A percentile compares a stretch with the other conserved stretches of the same genome.
Evolutionary conservation across 352 stramenopile species (phyloP).

Genomic region (Aphanomyces euteiches): DNA sequence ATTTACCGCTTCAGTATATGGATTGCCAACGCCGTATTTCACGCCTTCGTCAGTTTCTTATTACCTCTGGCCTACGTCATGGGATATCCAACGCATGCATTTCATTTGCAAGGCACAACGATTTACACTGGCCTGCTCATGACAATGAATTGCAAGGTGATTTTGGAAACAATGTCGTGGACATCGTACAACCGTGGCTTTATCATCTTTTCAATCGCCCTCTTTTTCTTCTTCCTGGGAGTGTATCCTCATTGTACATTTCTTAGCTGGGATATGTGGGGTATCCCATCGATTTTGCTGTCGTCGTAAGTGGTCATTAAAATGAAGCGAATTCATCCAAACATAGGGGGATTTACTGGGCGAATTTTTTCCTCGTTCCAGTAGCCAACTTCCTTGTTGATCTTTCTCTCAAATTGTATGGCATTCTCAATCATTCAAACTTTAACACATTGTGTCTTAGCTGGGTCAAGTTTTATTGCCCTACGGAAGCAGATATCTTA

Average conservation of each 20-base stretch:
- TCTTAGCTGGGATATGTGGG: constrained; percentile 51
- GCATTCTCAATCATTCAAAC: not conserved
- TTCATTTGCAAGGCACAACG: constrained; percentile 48
- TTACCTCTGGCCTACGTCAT: constrained; percentile 44
- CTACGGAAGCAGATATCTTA: constrained; percentile 55
- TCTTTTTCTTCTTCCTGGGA: constrained; percentile 66
- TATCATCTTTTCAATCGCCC: constrained; percentile 49
- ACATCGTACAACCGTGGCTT: constrained; percentile 63
- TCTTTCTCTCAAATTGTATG: constrained; percentile 64
- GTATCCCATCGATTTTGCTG: constrained; percentile 55
- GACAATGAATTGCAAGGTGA: constrained; percentile 73
- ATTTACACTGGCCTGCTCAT: constrained; percentile 72
- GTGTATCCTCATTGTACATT: constrained; percentile 50
- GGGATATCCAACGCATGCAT: constrained; percentile 39
- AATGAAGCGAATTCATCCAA: not conserved
- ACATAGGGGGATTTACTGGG: constrained; percentile 58
- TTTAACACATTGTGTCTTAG: constrained; percentile 36
- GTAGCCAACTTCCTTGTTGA: constrained; percentile 58
- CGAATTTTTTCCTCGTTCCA: constrained; percentile 59
- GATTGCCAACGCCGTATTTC: constrained; percentile 62
- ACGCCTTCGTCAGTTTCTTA: constrained; percentile 64
- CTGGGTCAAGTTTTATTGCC: constrained; percentile 40
- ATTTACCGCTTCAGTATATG: constrained; percentile 54
- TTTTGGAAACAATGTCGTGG: constrained; percentile 71
- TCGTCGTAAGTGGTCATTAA: constrained; percentile 37